A percentile compares a stretch with the other conserved stretches of the same genome.
These are phyloP conservation scores for Suillus luteus DNA, from an alignment of 768 basidiomycete genomes.

Conservation along the genomic window DNA sequence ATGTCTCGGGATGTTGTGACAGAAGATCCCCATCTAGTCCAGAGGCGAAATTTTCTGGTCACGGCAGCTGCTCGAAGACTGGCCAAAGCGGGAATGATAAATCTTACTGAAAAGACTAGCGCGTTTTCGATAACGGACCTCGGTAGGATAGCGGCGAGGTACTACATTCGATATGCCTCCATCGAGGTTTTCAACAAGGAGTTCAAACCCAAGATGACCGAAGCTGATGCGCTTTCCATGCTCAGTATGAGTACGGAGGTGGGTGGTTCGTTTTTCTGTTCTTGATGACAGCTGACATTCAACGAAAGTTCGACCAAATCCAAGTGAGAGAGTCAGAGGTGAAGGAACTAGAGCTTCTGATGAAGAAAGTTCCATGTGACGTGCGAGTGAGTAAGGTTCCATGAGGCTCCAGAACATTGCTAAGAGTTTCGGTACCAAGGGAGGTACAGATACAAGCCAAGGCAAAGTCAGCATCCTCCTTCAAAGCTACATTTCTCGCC, in stretches of 20 bases:
- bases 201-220: constrained; percentile 83
- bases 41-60: constrained; percentile 70
- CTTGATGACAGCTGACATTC: background rate
- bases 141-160: constrained; percentile 95
- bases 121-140: constrained; percentile 80
- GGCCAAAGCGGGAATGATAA: constrained; percentile 76
- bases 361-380: constrained; percentile 73
- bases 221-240: constrained; percentile 88
- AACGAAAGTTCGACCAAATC: constrained; percentile 84
- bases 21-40: constrained; percentile 75
- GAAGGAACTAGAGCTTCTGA: constrained; percentile 74
- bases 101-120: constrained; percentile 59
- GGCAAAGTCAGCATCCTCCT: constrained; percentile 96
- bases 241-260: constrained; percentile 92
- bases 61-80: constrained; percentile 66
- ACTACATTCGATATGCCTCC: constrained; percentile 86
- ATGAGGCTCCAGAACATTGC: background rate
- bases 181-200: constrained; percentile 84
- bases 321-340: constrained; percentile 90
- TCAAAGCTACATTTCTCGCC: constrained; percentile 84
- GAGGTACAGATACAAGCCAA: constrained; percentile 60
- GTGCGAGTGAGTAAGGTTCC: constrained; percentile 57
- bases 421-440: constrained; percentile 41
- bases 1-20: constrained; percentile 64
- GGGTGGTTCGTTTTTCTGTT: constrained; percentile 16